Evolutionary conservation across 2,329 filamentous ascomycete genomes (phyloP).

Genomic region (Penicillium sp.): DNA sequence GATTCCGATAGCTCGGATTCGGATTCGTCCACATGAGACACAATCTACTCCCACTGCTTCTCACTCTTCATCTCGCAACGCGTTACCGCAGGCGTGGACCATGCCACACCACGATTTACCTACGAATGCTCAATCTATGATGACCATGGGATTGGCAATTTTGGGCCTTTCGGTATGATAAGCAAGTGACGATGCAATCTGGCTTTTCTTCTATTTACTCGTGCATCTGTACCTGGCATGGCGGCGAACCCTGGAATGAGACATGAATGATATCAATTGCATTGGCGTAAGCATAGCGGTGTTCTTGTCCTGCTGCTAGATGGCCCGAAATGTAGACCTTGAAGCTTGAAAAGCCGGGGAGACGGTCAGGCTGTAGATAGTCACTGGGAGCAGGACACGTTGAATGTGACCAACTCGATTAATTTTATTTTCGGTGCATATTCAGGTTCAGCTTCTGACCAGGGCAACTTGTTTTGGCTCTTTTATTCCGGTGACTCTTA

Average conservation of each 20-base stretch:
- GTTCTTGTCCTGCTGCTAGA: no score
- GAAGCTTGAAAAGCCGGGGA: no score
- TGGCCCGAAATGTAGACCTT: neutral
- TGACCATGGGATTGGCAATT: neutral
- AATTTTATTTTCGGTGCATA: no score
- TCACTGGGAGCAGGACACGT: no score
- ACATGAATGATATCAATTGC: constrained; percentile 15
- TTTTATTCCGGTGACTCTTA: no score
- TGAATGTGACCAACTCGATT: no score
- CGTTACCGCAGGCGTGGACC: neutral
- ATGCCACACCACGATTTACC: neutral
- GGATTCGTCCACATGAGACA: constrained; percentile 23
- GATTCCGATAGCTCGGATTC: constrained; percentile 41
- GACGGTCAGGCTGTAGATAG: no score
- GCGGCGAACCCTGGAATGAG: constrained; percentile 16
- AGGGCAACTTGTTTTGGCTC: no score
- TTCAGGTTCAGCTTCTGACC: no score
- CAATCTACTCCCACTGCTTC: neutral
- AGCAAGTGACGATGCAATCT: constrained; percentile 2
- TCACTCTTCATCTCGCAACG: neutral
- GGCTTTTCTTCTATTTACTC: constrained; percentile 6
- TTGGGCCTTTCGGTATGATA: neutral
- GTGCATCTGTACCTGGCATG: constrained; percentile 14
- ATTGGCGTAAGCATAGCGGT: neutral
- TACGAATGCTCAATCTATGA: constrained; percentile 13